Conservation (phyloP, 345 rosid genomes). For the Stellera chamaejasme region DNA sequence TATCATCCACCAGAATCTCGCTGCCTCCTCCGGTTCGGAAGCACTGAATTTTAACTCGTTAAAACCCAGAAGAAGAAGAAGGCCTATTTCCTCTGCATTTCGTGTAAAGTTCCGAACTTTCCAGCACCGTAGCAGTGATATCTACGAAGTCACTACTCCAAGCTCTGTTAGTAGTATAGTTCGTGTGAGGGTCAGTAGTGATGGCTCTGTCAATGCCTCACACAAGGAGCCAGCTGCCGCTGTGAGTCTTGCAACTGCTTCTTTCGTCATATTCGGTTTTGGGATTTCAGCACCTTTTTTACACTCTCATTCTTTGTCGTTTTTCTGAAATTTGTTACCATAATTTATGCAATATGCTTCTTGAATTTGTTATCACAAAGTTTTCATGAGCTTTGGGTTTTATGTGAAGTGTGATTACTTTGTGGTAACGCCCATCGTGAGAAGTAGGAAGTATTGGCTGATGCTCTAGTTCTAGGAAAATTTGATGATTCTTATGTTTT, state of each 20-base stretch:
- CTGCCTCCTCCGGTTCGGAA: slow-evolving; percentile 14
- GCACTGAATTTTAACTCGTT: slow-evolving; percentile 12
- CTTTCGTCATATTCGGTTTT: background rate
- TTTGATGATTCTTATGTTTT: too few species aligned
- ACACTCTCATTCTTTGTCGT: background rate
- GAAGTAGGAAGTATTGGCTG: too few species aligned
- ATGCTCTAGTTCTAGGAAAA: too few species aligned
- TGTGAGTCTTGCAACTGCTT: slow-evolving; percentile 30
- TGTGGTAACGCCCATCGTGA: too few species aligned
- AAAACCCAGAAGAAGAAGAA: slow-evolving; percentile 25
- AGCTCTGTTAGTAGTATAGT: slow-evolving; percentile 16
- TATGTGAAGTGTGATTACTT: too few species aligned
- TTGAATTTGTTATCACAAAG: background rate
- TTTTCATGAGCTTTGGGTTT: background rate
- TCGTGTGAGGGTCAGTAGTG: slow-evolving; percentile 22
- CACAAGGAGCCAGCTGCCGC: slow-evolving; percentile 27
- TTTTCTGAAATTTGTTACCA: background rate
- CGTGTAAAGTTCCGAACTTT: slow-evolving; percentile 11
- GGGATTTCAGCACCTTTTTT: background rate
- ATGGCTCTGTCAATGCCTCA: slow-evolving; percentile 28
- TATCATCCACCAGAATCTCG: slow-evolving; percentile 22
- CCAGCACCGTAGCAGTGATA: slow-evolving; percentile 12
- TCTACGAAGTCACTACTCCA: slow-evolving; percentile 16
- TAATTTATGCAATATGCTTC: background rate
- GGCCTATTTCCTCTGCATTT: slow-evolving; percentile 12